Evolutionary conservation across 257 asterid species (phyloP).

Genomic region (Osmanthus fragrans): DNA sequence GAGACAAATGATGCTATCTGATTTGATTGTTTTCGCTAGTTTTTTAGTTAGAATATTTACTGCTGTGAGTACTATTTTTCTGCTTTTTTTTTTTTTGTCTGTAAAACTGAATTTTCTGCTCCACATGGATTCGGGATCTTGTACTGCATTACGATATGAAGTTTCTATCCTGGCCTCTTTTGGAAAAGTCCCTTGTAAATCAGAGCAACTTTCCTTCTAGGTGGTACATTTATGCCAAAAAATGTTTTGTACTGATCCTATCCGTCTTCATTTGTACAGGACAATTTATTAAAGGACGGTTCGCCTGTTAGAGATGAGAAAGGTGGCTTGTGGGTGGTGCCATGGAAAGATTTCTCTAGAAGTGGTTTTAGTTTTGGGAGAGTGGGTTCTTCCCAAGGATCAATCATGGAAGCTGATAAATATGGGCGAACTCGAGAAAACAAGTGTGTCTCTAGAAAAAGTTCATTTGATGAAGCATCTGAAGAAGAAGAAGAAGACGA

Average conservation of each 20-base stretch:
- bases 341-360: slow-evolving; percentile 75
- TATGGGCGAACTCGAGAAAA: slow-evolving; percentile 38
- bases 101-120: neutral
- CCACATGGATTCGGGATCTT: neutral
- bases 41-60: neutral
- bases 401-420: slow-evolving; percentile 35
- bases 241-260: neutral
- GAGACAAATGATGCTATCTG: neutral
- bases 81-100: neutral
- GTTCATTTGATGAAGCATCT: slow-evolving; percentile 38
- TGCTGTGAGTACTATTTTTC: neutral
- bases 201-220: neutral
- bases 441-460: slow-evolving; percentile 41
- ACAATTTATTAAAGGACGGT: slow-evolving; percentile 19
- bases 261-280: slow-evolving; percentile 36
- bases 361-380: slow-evolving; percentile 51
- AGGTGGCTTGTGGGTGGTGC: slow-evolving; percentile 58
- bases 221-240: neutral
- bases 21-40: neutral
- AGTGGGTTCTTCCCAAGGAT: slow-evolving; percentile 30
- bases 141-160: neutral
- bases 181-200: neutral
- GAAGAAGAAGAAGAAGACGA: slow-evolving; percentile 56
- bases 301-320: slow-evolving; percentile 27
- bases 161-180: slow-evolving; percentile 5